Conservation (phyloP, 78 protist species). For the Dictyostelium purpureum region DNA sequence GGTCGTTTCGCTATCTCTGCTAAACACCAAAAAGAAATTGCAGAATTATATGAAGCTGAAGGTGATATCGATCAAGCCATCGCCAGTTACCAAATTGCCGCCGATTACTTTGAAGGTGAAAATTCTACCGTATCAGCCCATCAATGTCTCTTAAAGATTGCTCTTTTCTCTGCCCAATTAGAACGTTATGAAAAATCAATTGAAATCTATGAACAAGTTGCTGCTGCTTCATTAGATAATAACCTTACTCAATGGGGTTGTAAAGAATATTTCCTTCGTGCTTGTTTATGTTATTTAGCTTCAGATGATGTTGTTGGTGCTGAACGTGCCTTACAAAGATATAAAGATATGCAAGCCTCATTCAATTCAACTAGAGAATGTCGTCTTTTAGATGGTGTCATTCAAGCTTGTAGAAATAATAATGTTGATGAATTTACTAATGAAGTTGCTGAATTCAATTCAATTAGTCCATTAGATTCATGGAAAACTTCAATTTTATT, state of each 20-base stretch:
- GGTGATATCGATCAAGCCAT: conserved; percentile 78
- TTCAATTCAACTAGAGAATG: conserved; percentile 75
- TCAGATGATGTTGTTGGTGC: conserved; percentile 73
- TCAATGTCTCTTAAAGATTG: conserved; percentile 83
- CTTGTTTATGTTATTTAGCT: conserved; percentile 80
- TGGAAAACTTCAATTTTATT: conserved; percentile 82
- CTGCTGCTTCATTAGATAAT: conserved; percentile 64
- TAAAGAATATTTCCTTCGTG: conserved; percentile 84
- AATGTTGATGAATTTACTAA: conserved; percentile 80
- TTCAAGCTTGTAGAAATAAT: conserved; percentile 49
- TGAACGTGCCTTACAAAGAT: conserved; percentile 62
- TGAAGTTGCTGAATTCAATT: conserved; percentile 66
- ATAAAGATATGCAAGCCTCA: conserved; percentile 76
- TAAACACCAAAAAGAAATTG: conserved; percentile 87
- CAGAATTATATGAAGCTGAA: conserved; percentile 83
- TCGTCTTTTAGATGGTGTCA: conserved; percentile 51
- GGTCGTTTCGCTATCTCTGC: conserved; percentile 84
- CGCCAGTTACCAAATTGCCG: conserved; percentile 79
- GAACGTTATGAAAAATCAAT: conserved; percentile 66
- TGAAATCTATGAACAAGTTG: conserved; percentile 85
- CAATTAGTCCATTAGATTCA: conserved; percentile 69
- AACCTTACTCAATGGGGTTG: conserved; percentile 81
- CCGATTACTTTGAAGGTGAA: conserved; percentile 84
- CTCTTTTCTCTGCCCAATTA: conserved; percentile 58
- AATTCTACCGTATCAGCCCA: conserved; percentile 35